Evolutionary conservation across 495 filamentous ascomycete species (phyloP), one percentile per base, ranked within the genome.

Genomic region (Endocarpon pusillum): DNA sequence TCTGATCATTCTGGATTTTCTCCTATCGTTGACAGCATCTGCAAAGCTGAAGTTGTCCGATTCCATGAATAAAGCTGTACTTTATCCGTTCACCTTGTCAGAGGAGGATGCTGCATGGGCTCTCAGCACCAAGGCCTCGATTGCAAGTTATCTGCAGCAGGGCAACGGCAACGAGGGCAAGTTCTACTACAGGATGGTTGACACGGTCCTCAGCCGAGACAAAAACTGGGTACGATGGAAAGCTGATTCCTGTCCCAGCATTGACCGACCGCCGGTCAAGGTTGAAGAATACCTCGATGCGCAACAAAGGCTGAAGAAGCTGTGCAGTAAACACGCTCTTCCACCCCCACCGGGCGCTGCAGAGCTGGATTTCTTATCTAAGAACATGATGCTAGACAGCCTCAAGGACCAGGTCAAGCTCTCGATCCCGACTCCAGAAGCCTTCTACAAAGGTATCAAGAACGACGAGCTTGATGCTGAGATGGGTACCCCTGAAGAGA

Each of bases 201-300:
- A 94, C 46, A 94, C 85, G 3, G 84, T 96, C 12, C 66, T 99
- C 15, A 80, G 83, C 4, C 67, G 89, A 37, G 89, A 99, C 55
- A 94, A 93, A 54, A 92, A 94, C 44, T 99, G 89, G 89, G 84
- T 86, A 26, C 78, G 81, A 31, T 99, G 89, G 89, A 99, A 99
- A 54, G 72, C 83, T 6, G 89, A 96, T 53, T 76, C 71, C 33
- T 96, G 89, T 52, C 84, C 81, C 19, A 65, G 73, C 15, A 94
- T 99, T 47, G 75, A 86, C 40, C 66, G 70, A 25, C 67, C 78
- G 11, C 61, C 81, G 4, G 53, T 94, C 21, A 64, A 73, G 3
- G 62, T 75, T 15, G 52, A 59, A 16, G 69, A 78, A 19, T 81
- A 81, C 47, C 48, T 68, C 33, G 64, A 69, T 28, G 75, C 81